phyloP scores from a whole-genome alignment of 2,329 filamentous ascomycete genomes.

The Ophiostoma australiae region DNA sequence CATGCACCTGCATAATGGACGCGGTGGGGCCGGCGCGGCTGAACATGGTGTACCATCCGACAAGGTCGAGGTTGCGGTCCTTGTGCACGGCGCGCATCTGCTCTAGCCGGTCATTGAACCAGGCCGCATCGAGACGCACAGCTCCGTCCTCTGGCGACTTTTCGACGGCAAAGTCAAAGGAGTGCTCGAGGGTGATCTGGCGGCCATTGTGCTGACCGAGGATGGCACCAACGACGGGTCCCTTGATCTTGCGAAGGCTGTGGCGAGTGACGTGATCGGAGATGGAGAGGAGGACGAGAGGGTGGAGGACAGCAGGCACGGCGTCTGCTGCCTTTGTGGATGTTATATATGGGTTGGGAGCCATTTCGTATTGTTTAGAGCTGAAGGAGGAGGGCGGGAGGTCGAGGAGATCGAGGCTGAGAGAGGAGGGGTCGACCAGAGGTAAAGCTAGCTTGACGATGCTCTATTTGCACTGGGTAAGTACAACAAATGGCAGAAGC shows the following conservation, averaged over 20 bases:
- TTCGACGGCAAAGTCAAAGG: conserved; percentile 71
- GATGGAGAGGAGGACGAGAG: conserved; percentile 90
- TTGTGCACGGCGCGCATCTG: conserved; percentile 81
- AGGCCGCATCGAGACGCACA: conserved; percentile 59
- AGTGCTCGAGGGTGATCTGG: conserved; percentile 86
- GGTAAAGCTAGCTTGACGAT: neutral
- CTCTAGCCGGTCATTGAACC: conserved; percentile 73
- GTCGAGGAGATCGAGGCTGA: neutral
- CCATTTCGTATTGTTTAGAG: neutral
- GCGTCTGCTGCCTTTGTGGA: conserved; percentile 65
- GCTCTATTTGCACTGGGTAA: neutral
- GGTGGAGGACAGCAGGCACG: conserved; percentile 79
- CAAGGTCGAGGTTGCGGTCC: conserved; percentile 72
- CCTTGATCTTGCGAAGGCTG: conserved; percentile 67
- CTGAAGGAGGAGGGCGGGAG: neutral
- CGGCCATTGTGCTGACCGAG: conserved; percentile 87
- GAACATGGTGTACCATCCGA: conserved; percentile 87
- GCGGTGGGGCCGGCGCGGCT: conserved; percentile 65
- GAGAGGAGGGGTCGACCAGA: neutral
- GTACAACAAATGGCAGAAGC: neutral
- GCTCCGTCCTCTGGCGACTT: conserved; percentile 49
- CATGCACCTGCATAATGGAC: conserved; percentile 68
- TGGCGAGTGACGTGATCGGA: conserved; percentile 95
- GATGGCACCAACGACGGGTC: conserved; percentile 80
- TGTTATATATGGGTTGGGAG: conserved; percentile 56